Conservation (phyloP, 345 rosid species). For the Moricandia moricandioides region DNA sequence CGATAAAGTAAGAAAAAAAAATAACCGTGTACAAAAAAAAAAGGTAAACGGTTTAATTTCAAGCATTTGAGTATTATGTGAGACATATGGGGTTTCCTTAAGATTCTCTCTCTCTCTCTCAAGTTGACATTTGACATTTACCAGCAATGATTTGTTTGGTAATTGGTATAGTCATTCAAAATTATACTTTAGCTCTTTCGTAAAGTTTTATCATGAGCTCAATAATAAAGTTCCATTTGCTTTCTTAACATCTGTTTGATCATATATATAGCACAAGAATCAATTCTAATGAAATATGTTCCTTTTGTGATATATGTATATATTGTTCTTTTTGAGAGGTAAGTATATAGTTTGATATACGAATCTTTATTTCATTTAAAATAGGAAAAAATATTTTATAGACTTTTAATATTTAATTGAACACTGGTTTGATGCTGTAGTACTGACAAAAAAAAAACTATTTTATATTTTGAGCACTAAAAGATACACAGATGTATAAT, state of each 20-base stretch:
- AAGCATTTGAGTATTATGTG: conserved; percentile 30
- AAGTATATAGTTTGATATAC: neutral
- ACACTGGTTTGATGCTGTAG: neutral
- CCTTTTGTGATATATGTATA: neutral
- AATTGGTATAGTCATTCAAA: conserved; percentile 22
- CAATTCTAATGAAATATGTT: neutral
- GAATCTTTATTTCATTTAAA: neutral
- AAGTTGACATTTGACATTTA: conserved; percentile 31
- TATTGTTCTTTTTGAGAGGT: neutral
- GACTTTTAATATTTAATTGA: neutral
- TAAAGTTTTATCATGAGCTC: conserved; percentile 27
- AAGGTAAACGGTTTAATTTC: neutral
- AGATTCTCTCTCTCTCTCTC: conserved; percentile 10
- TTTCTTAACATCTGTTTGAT: neutral
- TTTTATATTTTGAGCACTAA: neutral
- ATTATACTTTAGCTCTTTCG: conserved; percentile 7
- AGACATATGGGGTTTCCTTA: conserved; percentile 21
- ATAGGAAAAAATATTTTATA: neutral
- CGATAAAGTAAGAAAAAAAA: neutral
- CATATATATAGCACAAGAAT: neutral
- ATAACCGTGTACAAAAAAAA: neutral
- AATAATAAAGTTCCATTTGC: conserved; percentile 8
- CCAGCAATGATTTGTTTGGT: conserved; percentile 31
- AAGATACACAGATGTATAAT: neutral
- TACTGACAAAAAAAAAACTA: neutral